phyloP scores from a whole-genome alignment of 768 basidiomycete species.

The Tricholoma bakamatsutake region DNA sequence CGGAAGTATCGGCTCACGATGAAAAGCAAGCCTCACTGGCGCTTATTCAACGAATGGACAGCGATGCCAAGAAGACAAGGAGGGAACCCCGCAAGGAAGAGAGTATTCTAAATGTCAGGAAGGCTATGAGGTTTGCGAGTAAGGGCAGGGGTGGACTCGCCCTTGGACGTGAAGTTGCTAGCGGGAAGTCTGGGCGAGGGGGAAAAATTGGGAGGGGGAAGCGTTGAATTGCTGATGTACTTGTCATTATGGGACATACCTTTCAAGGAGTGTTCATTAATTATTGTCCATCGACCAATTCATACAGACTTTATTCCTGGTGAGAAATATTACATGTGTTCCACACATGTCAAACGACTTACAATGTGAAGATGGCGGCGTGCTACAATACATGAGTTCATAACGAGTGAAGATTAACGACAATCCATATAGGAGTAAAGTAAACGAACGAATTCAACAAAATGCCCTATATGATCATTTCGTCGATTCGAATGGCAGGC shows the following conservation, averaged over 20 bases:
- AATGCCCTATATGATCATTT: slow-evolving; percentile 20
- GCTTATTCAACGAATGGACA: slow-evolving; percentile 74
- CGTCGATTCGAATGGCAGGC: slow-evolving; percentile 35
- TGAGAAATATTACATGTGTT: too few species aligned
- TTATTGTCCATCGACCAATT: too few species aligned
- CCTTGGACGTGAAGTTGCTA: slow-evolving; percentile 38
- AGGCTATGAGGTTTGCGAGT: slow-evolving; percentile 76
- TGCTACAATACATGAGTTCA: not conserved
- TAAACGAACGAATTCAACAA: slow-evolving; percentile 2
- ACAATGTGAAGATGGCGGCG: not conserved
- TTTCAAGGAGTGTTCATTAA: too few species aligned
- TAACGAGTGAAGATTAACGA: not conserved
- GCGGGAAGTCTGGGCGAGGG: slow-evolving; percentile 22
- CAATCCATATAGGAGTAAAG: not conserved
- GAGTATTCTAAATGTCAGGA: slow-evolving; percentile 76
- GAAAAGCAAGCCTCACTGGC: slow-evolving; percentile 75
- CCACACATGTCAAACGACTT: not conserved
- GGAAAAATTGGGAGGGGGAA: slow-evolving; percentile 24
- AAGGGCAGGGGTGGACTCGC: slow-evolving; percentile 62
- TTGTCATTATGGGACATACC: not conserved
- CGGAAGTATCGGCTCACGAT: slow-evolving; percentile 52
- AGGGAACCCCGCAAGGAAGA: slow-evolving; percentile 38
- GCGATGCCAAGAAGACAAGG: slow-evolving; percentile 60
- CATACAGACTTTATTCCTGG: too few species aligned
- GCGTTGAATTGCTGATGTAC: slow-evolving; percentile 12